Conservation (phyloP, 495 filamentous ascomycete species). For the Hyaloscypha variabilis region DNA sequence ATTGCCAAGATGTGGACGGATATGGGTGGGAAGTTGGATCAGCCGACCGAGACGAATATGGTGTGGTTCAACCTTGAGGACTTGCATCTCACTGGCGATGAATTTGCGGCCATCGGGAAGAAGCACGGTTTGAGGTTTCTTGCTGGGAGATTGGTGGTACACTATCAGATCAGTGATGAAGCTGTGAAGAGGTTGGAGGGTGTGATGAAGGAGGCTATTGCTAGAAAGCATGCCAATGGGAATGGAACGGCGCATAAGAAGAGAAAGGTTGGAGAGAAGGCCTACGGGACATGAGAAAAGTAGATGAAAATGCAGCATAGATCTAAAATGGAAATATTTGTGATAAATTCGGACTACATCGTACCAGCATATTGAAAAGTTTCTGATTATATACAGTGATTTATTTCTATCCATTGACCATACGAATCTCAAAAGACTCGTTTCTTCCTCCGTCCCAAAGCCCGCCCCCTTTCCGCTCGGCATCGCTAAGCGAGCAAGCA, state of each 20-base stretch:
- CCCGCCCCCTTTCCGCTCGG: too few relatives aligned
- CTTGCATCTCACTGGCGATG: constrained; percentile 42
- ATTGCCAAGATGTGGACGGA: constrained; percentile 66
- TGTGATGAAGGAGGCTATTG: constrained; percentile 47
- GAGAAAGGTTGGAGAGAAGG: constrained; percentile 25
- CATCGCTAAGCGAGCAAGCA: too few relatives aligned
- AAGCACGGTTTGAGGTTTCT: constrained; percentile 56
- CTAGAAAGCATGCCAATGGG: constrained; percentile 11
- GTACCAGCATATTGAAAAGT: too few relatives aligned
- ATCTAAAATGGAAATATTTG: too few relatives aligned
- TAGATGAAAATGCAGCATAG: too few relatives aligned
- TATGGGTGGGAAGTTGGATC: constrained; percentile 59
- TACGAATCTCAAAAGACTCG: too few relatives aligned
- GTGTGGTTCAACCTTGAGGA: constrained; percentile 82
- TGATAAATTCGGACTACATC: too few relatives aligned
- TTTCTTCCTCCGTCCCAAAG: too few relatives aligned
- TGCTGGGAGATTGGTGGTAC: constrained; percentile 59
- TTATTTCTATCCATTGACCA: too few relatives aligned
- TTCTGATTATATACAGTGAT: too few relatives aligned
- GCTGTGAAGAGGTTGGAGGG: constrained; percentile 50
- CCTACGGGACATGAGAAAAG: constrained; percentile 24
- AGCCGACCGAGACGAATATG: constrained; percentile 88
- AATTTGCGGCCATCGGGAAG: constrained; percentile 50
- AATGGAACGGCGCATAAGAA: background rate
- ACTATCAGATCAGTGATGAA: constrained; percentile 64